These are phyloP conservation scores for Cladophialophora yegresii DNA, from an alignment of 2,329 filamentous ascomycete genomes.

Conservation along the genomic window DNA sequence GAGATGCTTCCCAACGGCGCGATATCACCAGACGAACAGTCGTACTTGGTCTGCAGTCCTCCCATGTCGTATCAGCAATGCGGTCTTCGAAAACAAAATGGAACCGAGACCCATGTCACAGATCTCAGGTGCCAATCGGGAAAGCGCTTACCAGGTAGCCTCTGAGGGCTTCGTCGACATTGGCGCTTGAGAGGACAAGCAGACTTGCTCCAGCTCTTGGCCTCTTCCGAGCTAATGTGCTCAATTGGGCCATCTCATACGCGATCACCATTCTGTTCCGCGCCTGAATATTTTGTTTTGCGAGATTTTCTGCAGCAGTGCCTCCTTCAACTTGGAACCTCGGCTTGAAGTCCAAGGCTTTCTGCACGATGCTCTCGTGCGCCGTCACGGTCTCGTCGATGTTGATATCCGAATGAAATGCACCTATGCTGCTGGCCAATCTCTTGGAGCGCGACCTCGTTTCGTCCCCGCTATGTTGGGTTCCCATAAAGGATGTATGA, in stretches of 20 bases:
- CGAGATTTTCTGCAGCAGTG: slow-evolving; percentile 61
- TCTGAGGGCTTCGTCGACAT: slow-evolving; percentile 58
- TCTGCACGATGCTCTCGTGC: slow-evolving; percentile 39
- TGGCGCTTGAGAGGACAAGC: slow-evolving; percentile 45
- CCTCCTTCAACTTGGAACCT: slow-evolving; percentile 67
- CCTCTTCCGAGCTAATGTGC: slow-evolving; percentile 26
- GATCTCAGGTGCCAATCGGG: no score
- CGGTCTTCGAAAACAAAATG: not conserved
- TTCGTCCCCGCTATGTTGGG: slow-evolving; percentile 65
- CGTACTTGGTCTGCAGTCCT: slow-evolving; percentile 63
- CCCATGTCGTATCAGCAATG: not conserved
- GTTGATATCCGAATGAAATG: slow-evolving; percentile 71
- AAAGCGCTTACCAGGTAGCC: slow-evolving; percentile 35
- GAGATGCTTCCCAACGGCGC: slow-evolving; percentile 63
- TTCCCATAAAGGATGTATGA: slow-evolving; percentile 71
- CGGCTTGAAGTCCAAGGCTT: slow-evolving; percentile 64
- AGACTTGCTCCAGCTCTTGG: slow-evolving; percentile 27
- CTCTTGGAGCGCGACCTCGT: slow-evolving; percentile 67
- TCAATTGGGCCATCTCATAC: slow-evolving; percentile 47
- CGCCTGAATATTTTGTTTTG: slow-evolving; percentile 67
- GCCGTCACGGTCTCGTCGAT: slow-evolving; percentile 65
- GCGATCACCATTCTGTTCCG: slow-evolving; percentile 66
- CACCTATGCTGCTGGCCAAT: slow-evolving; percentile 50
- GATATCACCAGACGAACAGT: slow-evolving; percentile 59
- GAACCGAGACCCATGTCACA: not conserved